Evolutionary conservation across 805 yeast species (phyloP).

Genomic region (Ogataea nitratoaversa): DNA sequence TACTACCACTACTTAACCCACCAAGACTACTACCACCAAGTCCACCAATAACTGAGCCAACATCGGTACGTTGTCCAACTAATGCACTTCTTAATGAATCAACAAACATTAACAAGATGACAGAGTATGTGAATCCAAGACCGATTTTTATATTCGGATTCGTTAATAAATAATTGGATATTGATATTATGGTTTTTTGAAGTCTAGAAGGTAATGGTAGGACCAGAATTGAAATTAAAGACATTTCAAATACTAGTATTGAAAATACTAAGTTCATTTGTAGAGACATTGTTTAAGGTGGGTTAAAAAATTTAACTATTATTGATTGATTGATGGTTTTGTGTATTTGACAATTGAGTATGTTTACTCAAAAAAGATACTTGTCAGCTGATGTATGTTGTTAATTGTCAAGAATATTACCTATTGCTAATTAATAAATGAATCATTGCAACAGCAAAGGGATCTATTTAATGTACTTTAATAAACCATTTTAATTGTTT

Average conservation of each 20-base stretch:
- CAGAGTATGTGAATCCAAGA: conserved; percentile 33
- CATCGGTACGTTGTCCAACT: conserved; percentile 14
- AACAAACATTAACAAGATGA: conserved; percentile 42
- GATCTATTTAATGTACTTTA: too few relatives aligned
- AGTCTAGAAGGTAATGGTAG: conserved; percentile 47
- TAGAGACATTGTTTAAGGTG: too few relatives aligned
- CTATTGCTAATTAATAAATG: too few relatives aligned
- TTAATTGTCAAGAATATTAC: too few relatives aligned
- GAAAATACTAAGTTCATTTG: conserved; percentile 35
- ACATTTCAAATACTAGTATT: conserved; percentile 42
- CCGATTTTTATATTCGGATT: conserved; percentile 40
- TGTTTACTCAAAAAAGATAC: too few relatives aligned
- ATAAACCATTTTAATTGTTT: too few relatives aligned
- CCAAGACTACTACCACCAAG: background rate
- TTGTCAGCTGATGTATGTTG: too few relatives aligned
- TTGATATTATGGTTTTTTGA: conserved; percentile 34
- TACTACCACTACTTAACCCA: background rate
- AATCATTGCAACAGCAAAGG: too few relatives aligned
- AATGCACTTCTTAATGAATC: conserved; percentile 38
- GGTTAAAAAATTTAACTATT: too few relatives aligned
- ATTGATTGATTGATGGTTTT: too few relatives aligned
- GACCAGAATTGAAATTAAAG: conserved; percentile 36
- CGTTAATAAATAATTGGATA: conserved; percentile 27
- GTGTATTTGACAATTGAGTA: too few relatives aligned
- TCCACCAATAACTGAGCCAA: background rate